Percentiles rank a stretch among this genome's conserved stretches.
Conservation (phyloP, 768 basidiomycete species). For the Sporobolomyces roseus region DNA sequence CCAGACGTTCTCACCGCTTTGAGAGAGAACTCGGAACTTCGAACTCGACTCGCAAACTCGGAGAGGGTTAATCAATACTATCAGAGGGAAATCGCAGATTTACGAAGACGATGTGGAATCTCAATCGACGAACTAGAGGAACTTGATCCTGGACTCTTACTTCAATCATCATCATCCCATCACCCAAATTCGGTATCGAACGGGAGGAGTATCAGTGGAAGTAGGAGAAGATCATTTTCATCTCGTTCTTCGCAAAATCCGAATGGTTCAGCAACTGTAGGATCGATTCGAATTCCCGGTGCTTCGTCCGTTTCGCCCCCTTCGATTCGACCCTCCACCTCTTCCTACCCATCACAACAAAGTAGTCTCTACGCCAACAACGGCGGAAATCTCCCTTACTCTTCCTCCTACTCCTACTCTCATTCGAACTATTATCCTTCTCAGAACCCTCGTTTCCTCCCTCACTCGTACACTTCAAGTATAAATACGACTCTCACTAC, state of each 20-base stretch:
- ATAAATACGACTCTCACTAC: constrained; percentile 27
- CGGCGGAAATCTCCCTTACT: background rate
- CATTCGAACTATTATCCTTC: background rate
- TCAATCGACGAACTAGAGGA: constrained; percentile 34
- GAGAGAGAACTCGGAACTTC: constrained; percentile 25
- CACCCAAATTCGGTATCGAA: no score
- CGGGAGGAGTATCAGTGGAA: no score
- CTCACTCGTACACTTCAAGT: constrained; percentile 34
- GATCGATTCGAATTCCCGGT: constrained; percentile 36
- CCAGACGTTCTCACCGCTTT: constrained; percentile 20
- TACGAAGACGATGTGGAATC: constrained; percentile 21
- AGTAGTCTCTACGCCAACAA: background rate
- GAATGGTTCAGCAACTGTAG: background rate
- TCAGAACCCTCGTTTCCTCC: constrained; percentile 1
- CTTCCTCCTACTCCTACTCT: background rate
- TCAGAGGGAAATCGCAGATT: constrained; percentile 33
- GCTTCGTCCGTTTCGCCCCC: constrained; percentile 26
- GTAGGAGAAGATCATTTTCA: background rate
- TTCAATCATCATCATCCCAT: no score
- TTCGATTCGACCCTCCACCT: constrained; percentile 12
- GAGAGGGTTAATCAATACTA: constrained; percentile 35
- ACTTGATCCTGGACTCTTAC: constrained; percentile 17
- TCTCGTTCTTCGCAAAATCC: no score
- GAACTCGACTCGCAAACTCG: constrained; percentile 28
- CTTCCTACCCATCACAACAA: constrained; percentile 5